These are phyloP conservation scores for Cyphellophora europaea DNA, from an alignment of 2,329 filamentous ascomycete genomes.

Conservation along the genomic window DNA sequence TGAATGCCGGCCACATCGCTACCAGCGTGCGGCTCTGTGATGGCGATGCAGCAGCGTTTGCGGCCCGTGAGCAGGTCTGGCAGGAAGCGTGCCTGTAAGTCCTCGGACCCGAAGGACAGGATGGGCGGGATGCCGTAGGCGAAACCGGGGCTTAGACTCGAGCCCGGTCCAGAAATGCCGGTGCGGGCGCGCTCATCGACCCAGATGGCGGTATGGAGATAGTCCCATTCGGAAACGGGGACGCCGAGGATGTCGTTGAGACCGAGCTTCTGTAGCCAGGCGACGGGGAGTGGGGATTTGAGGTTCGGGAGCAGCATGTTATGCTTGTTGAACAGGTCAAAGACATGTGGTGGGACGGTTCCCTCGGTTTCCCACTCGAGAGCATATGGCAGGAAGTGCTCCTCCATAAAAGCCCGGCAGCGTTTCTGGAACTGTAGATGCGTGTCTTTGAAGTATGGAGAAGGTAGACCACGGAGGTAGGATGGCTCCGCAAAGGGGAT, in stretches of 20 bases:
- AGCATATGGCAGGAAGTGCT: constrained; percentile 52
- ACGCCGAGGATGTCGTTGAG: constrained; percentile 57
- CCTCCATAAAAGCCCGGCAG: constrained; percentile 55
- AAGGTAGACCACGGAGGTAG: constrained; percentile 60
- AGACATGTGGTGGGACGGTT: constrained; percentile 54
- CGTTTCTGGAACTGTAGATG: constrained; percentile 59
- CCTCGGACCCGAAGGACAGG: constrained; percentile 53
- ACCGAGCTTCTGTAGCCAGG: constrained; percentile 55
- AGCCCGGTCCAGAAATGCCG: constrained; percentile 53
- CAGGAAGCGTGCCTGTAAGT: constrained; percentile 56
- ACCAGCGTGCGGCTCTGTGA: constrained; percentile 67
- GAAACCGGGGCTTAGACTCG: constrained; percentile 54
- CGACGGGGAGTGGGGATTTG: constrained; percentile 57
- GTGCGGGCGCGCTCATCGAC: constrained; percentile 59
- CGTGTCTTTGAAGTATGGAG: constrained; percentile 58
- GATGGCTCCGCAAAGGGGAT: constrained; percentile 65
- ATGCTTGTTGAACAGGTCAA: constrained; percentile 51
- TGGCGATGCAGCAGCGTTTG: constrained; percentile 64
- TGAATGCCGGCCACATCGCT: constrained; percentile 64
- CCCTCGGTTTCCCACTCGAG: constrained; percentile 61
- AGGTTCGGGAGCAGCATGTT: constrained; percentile 62
- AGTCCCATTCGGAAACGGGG: constrained; percentile 63
- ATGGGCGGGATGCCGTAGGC: constrained; percentile 64
- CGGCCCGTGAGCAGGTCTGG: constrained; percentile 57
- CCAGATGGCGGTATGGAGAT: constrained; percentile 61